Evolutionary conservation across 2,329 filamentous ascomycete species (phyloP), one percentile per base, ranked within the genome.

Genomic region (Metarhizium humberi): DNA sequence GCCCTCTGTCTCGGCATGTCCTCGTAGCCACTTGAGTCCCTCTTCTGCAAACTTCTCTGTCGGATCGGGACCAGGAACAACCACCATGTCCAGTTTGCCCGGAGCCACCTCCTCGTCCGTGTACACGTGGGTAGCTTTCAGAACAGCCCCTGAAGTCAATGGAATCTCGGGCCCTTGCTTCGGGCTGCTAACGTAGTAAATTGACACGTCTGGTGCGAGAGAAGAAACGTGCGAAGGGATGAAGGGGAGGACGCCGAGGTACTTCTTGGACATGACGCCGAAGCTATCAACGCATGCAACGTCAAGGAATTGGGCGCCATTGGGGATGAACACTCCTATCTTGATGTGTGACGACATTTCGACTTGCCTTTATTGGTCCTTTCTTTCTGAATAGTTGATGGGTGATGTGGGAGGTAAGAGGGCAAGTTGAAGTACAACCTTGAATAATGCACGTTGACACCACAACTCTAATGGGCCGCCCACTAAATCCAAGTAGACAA

Each of bases 301-400:
- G 63, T 82, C 79, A 18, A 81, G 73, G 8, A 78, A 64, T 58
- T 82, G 78, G 11, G 71, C 69, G 1, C 69, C 68, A 2, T 60
- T 58, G 2, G 78, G 77, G 51, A 80, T 67, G 63, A 78, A 80
- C 55, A 82, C 76, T 25, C 78, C 79, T 51, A 81, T 71, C 46
- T 65, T 71, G 56, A 80, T 60, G 54, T 55, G 42, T 48, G 59
- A 54, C 38, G 58, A 30, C 60, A 61, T 61, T 38, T 43, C 54
- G 14, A 38, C 43, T 40, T 6, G 46, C 11, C 42, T 45, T 45
- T 16, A 1, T 45, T 16, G 1, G 6, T 40, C 14, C 5, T 40
- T 40, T 1, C 13, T 40, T 16, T 2, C 13, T 5, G 13, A 1
- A 40, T 7, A 40, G 5, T 40, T 40, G 32, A 34, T 34, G 32